A percentile compares a stretch with the other conserved stretches of the same genome.
Conservation (phyloP, 164 flowering plant species). For the Aristolochia contorta region DNA sequence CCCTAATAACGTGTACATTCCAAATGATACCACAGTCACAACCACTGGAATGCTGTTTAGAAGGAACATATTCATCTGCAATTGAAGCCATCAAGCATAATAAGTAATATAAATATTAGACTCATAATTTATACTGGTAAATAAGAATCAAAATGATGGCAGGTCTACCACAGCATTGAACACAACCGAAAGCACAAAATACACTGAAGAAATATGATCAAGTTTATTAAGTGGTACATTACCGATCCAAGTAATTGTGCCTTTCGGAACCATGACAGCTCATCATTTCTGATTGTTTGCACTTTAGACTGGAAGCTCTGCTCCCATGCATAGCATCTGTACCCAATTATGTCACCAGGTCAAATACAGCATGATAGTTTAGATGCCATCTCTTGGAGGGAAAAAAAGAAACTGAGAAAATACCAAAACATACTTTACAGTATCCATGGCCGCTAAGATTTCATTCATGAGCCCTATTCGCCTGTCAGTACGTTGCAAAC, state of each 20-base stretch:
- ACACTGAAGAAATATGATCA: too few relatives aligned
- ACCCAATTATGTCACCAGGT: constrained; percentile 9
- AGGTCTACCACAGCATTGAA: not conserved
- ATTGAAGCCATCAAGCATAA: constrained; percentile 2
- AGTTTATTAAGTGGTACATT: constrained; percentile 8
- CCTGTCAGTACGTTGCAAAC: constrained; percentile 92
- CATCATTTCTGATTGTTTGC: constrained; percentile 58
- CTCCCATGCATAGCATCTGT: constrained; percentile 99
- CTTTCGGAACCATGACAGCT: constrained; percentile 86
- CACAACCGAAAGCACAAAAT: not conserved
- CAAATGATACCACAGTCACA: constrained; percentile 95
- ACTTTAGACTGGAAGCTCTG: constrained; percentile 79
- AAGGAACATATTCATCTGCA: constrained; percentile 84
- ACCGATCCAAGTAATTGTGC: constrained; percentile 79
- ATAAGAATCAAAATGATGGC: not conserved
- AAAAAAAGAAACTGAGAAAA: not conserved
- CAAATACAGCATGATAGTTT: constrained; percentile 3
- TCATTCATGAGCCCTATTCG: constrained; percentile 98
- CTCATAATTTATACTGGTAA: not conserved
- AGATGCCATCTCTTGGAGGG: not conserved
- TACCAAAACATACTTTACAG: constrained; percentile 65
- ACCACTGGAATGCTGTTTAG: constrained; percentile 87
- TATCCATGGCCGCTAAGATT: constrained; percentile 97
- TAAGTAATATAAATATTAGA: not conserved
- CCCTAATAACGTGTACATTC: constrained; percentile 87